A percentile compares a stretch with the other conserved stretches of the same genome.
phyloP scores from a whole-genome alignment of 2,329 filamentous ascomycete species.

The Trichoderma afroharzianum region DNA sequence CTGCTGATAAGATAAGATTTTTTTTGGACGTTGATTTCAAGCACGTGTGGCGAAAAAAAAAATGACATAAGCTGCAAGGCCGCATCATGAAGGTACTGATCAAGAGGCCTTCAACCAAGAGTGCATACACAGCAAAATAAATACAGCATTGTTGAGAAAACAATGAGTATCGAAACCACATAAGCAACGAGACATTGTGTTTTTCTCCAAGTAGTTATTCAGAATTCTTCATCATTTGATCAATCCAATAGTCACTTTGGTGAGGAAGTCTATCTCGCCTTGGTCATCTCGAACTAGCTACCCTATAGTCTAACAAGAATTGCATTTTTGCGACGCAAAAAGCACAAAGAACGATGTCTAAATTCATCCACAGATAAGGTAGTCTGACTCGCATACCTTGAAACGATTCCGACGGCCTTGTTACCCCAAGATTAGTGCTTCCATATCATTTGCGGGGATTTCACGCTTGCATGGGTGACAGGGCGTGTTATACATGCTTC shows the following conservation, averaged over 20 bases:
- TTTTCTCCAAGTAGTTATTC: background rate
- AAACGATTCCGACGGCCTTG: background rate
- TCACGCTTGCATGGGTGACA: background rate
- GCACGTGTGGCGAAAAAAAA: background rate
- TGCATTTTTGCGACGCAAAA: background rate
- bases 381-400: background rate
- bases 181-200: background rate
- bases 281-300: background rate
- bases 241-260: background rate
- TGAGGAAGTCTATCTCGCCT: background rate
- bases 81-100: background rate
- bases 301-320: background rate
- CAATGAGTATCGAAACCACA: background rate
- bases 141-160: background rate
- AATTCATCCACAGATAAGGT: background rate
- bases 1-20: conserved; percentile 19
- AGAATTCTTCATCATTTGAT: background rate
- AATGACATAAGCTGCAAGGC: background rate
- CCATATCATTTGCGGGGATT: background rate
- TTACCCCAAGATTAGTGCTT: background rate
- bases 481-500: background rate
- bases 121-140: background rate
- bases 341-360: background rate
- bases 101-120: background rate
- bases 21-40: background rate